These are phyloP conservation scores for Teratosphaeria zuluensis DNA, from an alignment of 2,329 filamentous ascomycete species.

Conservation along the genomic window DNA sequence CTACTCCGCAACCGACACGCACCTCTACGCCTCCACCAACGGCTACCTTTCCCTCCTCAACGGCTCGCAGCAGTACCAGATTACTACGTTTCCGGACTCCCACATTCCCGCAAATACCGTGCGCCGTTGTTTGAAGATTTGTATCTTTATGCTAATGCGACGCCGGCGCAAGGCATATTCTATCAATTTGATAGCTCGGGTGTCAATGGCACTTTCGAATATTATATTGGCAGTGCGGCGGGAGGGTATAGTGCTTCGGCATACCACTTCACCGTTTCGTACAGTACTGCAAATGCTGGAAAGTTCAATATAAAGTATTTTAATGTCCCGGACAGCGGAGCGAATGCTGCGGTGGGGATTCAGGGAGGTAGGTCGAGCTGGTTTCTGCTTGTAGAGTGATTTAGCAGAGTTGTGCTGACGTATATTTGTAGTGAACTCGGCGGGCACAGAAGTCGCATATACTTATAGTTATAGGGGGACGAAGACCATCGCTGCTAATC, in stretches of 20 bases:
- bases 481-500: background rate
- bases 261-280: constrained; percentile 25
- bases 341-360: constrained; percentile 16
- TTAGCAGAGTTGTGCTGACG: background rate
- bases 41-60: constrained; percentile 21
- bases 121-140: constrained; percentile 26
- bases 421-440: constrained; percentile 1
- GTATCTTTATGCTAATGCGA: constrained; percentile 12
- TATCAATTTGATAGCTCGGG: constrained; percentile 16
- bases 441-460: background rate
- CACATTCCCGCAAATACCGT: constrained; percentile 19
- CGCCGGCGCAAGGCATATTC: constrained; percentile 22
- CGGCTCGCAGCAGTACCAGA: constrained; percentile 19
- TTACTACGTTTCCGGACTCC: constrained; percentile 12
- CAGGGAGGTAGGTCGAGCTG: constrained; percentile 20
- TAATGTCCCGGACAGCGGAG: constrained; percentile 14
- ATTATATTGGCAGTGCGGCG: constrained; percentile 15
- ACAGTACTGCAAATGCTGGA: constrained; percentile 19
- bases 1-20: constrained; percentile 12
- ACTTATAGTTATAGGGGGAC: background rate
- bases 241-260: constrained; percentile 7
- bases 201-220: constrained; percentile 22
- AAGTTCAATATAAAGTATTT: constrained; percentile 22
- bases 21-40: constrained; percentile 21
- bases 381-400: background rate